Conservation (phyloP, 441 rosid genomes). For the Aleurites moluccanus region DNA sequence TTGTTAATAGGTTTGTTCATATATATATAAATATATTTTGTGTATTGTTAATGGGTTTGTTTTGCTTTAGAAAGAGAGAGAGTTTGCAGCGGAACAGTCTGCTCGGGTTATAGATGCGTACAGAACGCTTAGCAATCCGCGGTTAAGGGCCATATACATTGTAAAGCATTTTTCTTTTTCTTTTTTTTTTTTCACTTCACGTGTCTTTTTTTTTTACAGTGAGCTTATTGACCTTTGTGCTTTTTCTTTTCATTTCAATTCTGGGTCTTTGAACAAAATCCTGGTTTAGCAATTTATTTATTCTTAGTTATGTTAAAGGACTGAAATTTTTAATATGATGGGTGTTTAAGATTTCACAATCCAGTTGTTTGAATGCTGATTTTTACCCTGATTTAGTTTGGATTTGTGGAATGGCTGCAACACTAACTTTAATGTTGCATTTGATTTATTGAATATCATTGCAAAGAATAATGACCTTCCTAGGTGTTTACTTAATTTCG, state of each 20-base stretch:
- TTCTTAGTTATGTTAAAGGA: background rate
- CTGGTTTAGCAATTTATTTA: background rate
- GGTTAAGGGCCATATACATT: constrained; percentile 75
- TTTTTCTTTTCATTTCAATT: background rate
- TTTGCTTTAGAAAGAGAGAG: constrained; percentile 65
- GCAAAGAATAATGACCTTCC: background rate
- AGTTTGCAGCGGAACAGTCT: constrained; percentile 85
- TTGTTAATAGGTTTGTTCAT: no score
- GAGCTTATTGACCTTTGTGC: background rate
- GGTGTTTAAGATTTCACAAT: background rate
- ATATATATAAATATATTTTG: no score
- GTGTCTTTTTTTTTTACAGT: background rate
- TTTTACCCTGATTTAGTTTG: background rate
- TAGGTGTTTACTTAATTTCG: background rate
- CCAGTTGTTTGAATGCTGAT: background rate
- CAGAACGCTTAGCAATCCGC: constrained; percentile 56
- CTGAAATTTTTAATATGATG: background rate
- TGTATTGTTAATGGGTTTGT: background rate
- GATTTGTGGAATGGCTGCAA: background rate
- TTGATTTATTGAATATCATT: background rate
- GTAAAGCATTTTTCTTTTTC: background rate
- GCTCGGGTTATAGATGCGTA: constrained; percentile 84
- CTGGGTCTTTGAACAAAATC: background rate
- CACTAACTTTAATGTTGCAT: background rate
- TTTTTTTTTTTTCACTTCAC: background rate